Evolutionary conservation across 805 yeast species (phyloP), one percentile per base, ranked within the genome.

Genomic region (Metschnikowia noctiluminum): DNA sequence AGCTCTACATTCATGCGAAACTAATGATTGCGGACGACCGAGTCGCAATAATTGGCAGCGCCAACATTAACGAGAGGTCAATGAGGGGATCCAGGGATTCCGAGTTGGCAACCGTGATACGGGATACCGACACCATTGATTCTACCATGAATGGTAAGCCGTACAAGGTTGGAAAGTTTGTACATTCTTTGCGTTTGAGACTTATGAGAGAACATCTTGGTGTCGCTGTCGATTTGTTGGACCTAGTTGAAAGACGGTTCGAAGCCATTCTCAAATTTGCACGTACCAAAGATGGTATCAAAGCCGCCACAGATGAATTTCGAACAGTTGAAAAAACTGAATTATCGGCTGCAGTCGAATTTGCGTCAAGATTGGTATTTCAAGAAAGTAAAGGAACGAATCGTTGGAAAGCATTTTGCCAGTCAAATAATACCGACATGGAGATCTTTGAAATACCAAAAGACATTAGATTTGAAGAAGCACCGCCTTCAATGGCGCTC

Each of bases 151-250:
- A 83, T 52, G 97, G 96, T 1, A 70, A 81, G 59, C 87, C 88
- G 0, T 92, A 81, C 64, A 68, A 76, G 52, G 99, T 92, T 2
- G 92, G 89, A 3, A 83, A 82, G 57, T 94, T 92, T 72, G 89
- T 98, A 0, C 96, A 89, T 64, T 84, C 94, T 2, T 70, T 94
- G 51, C 78, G 99, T 59, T 80, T 90, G 73, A 78, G 97, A 53
- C 74, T 95, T 43, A 94, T 94, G 99, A 79, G 99, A 55, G 99
- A 94, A 62, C 99, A 94, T 68, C 64, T 94, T 27, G 99, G 99
- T 27, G 85, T 96, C 46, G 95, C 90, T 64, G 94, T 90, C 38
- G 97, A 91, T 66, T 72, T 85, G 13, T 67, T 90, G 27, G 97
- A 91, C 48, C 67, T 86, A 39, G 86, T 89, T 31, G 97, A 90